Evolutionary conservation across 495 filamentous ascomycete genomes (phyloP), one percentile per base, ranked within the genome.

Genomic region (Hyaloscypha hepaticicola): DNA sequence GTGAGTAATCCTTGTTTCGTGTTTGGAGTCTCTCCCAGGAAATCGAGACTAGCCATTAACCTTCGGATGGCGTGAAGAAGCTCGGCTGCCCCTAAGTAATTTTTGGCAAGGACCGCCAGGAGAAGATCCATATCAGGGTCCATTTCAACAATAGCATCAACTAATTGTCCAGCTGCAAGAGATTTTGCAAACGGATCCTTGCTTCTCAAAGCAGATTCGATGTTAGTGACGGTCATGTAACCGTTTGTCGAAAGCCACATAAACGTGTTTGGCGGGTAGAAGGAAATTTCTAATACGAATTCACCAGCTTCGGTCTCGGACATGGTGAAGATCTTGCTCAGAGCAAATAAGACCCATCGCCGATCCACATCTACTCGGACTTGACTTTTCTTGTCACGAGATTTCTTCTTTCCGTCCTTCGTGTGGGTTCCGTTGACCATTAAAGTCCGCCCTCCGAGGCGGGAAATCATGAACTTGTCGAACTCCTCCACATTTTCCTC

Each of bases 231-330:
- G 11, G 82, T 85, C 34, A 93, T 64, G 61, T 90, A 82, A n/a
- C 88, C 87, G 8, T 82, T 76, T 33, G 82, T 75, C 21, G 87
- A 78, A 1, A 93, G 79, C 78, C 88, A 91, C 21, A 81, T 78
- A 64, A 84, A 72, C 67, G 87, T 65, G 75, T 84, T 75, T 69
- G 78, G 72, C 69, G 73, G 86, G 80, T 72, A 89, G 51, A 76
- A 78, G 61, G 65, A 77, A 77, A 78, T 67, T 3, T 76, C 78
- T 11, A 90, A 73, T 31, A 77, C 70, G 3, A 68, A 57, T 26
- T 72, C 67, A 1, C 22, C 24, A 9, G 19, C 49, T 4, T 69
- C 63, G 11, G n/a, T 50, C 28, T 61, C 56, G 51, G 76, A 72
- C 76, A 78, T 80, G 25, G 73, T 62, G 55, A 85, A 84, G 3